phyloP scores from a whole-genome alignment of 2,329 filamentous ascomycete genomes.

The Cryphonectria naterciae region DNA sequence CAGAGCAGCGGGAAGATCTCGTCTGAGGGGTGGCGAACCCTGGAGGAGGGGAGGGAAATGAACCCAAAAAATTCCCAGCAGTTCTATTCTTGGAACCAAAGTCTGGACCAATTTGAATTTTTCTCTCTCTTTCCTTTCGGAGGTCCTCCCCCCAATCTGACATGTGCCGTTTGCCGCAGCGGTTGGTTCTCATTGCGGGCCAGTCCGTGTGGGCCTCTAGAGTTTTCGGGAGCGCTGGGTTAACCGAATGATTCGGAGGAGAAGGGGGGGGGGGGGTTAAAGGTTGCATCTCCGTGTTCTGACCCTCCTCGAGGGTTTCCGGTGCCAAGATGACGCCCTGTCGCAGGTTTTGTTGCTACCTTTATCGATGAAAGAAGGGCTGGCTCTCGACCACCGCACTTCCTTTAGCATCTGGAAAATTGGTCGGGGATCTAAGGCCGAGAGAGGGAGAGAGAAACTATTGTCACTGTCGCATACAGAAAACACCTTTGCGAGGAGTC shows the following conservation, averaged over 20 bases:
- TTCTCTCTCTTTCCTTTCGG: too few relatives aligned
- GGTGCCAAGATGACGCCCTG: neutral
- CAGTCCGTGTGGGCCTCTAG: conserved; percentile 1
- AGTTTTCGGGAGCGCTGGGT: neutral
- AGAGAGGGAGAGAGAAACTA: too few relatives aligned
- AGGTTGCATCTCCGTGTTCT: neutral
- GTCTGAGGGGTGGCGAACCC: neutral
- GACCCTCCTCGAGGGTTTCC: neutral
- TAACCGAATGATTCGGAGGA: neutral
- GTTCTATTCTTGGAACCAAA: conserved; percentile 5
- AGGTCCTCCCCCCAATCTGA: neutral
- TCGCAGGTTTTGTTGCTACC: neutral
- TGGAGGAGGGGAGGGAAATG: neutral
- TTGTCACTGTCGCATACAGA: neutral
- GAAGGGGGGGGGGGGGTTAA: neutral
- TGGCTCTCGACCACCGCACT: too few relatives aligned
- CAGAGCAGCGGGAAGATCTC: conserved; percentile 4
- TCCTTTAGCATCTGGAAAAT: too few relatives aligned
- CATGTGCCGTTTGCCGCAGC: conserved; percentile 7
- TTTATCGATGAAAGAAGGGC: neutral
- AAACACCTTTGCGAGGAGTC: too few relatives aligned
- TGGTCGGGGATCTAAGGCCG: too few relatives aligned
- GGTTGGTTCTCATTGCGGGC: conserved; percentile 4
- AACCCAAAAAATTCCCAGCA: neutral
- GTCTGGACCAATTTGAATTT: neutral